Conservation (phyloP, 495 filamentous ascomycete genomes). For the Talaromyces thailandensis region DNA sequence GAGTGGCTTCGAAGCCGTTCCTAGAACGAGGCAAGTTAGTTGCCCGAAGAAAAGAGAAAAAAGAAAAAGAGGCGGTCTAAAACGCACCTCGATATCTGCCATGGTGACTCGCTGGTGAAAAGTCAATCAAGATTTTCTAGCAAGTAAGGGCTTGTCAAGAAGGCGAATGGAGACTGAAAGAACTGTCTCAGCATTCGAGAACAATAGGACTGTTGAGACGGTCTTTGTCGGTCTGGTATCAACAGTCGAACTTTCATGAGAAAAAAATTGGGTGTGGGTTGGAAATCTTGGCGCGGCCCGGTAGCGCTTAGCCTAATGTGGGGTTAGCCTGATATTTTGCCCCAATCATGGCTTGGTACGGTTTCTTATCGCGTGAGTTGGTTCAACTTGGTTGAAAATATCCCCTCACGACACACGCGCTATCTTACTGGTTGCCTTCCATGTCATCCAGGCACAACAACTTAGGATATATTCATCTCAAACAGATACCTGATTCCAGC, state of each 20-base stretch:
- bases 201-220: neutral
- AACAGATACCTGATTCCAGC: too few relatives aligned
- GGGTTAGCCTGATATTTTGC: neutral
- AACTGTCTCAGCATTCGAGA: neutral
- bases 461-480: too few relatives aligned
- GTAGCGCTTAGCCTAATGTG: neutral
- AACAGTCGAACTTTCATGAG: neutral
- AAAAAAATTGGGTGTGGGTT: constrained; percentile 8
- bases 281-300: constrained; percentile 6
- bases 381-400: neutral
- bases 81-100: constrained; percentile 41
- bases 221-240: neutral
- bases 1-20: constrained; percentile 80
- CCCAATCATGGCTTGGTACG: neutral
- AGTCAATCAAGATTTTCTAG: neutral
- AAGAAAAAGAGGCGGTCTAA: constrained; percentile 14
- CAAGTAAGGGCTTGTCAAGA: neutral
- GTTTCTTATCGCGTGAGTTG: neutral
- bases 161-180: neutral
- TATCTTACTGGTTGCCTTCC: too few relatives aligned
- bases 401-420: too few relatives aligned
- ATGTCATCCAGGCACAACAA: too few relatives aligned
- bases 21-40: constrained; percentile 29
- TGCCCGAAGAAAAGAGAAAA: constrained; percentile 9
- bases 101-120: constrained; percentile 13